A percentile compares a stretch with the other conserved stretches of the same genome.
Evolutionary conservation across 2,329 filamentous ascomycete genomes (phyloP).

Genomic region (Moelleriella libera): DNA sequence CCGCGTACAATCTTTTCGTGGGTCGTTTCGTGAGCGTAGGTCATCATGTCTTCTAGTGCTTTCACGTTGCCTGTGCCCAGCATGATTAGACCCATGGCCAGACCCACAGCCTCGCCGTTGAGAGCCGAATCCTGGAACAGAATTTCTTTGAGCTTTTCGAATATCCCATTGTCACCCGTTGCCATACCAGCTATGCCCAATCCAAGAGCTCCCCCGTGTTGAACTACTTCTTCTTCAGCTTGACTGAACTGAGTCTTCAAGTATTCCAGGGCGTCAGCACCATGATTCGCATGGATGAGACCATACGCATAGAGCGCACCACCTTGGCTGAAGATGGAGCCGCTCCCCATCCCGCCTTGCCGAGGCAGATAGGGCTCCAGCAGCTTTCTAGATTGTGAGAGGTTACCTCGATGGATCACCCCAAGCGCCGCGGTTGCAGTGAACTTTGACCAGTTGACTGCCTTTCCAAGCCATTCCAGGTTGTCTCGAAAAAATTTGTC

Average conservation of each 20-base stretch:
- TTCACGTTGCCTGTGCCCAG: conserved; percentile 91
- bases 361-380: conserved; percentile 89
- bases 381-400: conserved; percentile 84
- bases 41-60: conserved; percentile 90
- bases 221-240: conserved; percentile 81
- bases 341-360: conserved; percentile 55
- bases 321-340: conserved; percentile 90
- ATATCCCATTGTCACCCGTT: conserved; percentile 78
- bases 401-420: conserved; percentile 91
- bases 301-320: conserved; percentile 92
- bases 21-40: conserved; percentile 93
- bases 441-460: conserved; percentile 99
- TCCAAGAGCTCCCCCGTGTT: conserved; percentile 89
- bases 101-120: conserved; percentile 89
- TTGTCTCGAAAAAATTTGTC: conserved; percentile 99
- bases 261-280: conserved; percentile 75
- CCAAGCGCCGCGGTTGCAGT: conserved; percentile 91
- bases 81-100: conserved; percentile 97
- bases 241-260: conserved; percentile 61
- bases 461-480: conserved; percentile 93
- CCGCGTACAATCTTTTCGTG: conserved; percentile 98
- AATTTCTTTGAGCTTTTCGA: conserved; percentile 78
- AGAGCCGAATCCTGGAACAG: conserved; percentile 89
- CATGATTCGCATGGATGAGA: conserved; percentile 94
- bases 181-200: conserved; percentile 97